Conservation (phyloP, 2,329 filamentous ascomycete genomes). For the Simplicillium aogashimaense region DNA sequence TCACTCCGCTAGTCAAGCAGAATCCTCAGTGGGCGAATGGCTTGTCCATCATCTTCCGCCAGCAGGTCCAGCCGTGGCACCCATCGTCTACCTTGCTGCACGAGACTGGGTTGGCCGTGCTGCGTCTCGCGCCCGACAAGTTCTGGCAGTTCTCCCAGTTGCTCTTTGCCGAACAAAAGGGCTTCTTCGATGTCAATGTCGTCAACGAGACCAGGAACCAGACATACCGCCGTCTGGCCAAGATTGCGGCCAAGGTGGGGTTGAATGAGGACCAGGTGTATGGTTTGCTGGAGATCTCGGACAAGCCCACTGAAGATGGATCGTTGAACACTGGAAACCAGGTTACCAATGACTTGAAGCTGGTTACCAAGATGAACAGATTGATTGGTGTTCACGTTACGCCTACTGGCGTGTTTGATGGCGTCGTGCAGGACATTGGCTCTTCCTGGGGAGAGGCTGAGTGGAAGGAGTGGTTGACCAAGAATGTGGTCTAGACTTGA, state of each 20-base stretch:
- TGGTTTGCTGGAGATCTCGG: constrained; percentile 55
- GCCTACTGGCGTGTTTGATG: constrained; percentile 82
- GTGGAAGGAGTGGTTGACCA: constrained; percentile 75
- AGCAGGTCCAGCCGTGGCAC: constrained; percentile 93
- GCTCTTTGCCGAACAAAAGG: constrained; percentile 56
- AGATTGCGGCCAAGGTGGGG: constrained; percentile 59
- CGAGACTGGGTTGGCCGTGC: constrained; percentile 76
- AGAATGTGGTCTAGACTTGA: constrained; percentile 33
- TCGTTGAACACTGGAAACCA: constrained; percentile 68
- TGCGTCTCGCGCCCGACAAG: constrained; percentile 55
- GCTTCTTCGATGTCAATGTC: constrained; percentile 77
- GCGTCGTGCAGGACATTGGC: constrained; percentile 71
- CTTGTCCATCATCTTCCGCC: constrained; percentile 74
- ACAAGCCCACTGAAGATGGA: constrained; percentile 57
- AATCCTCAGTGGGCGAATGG: constrained; percentile 45
- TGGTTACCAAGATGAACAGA: constrained; percentile 70
- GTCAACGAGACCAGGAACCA: constrained; percentile 77
- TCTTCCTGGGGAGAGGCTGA: constrained; percentile 70
- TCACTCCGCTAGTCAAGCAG: constrained; percentile 54
- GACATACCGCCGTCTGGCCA: constrained; percentile 72
- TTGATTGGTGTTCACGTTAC: constrained; percentile 81
- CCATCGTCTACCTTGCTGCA: constrained; percentile 72
- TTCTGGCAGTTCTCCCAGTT: constrained; percentile 73
- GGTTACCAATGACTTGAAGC: constrained; percentile 78
- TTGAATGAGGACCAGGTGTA: constrained; percentile 64